Evolutionary conservation across 768 basidiomycete species (phyloP), one percentile per base, ranked within the genome.

Genomic region (Mrakia frigida): DNA sequence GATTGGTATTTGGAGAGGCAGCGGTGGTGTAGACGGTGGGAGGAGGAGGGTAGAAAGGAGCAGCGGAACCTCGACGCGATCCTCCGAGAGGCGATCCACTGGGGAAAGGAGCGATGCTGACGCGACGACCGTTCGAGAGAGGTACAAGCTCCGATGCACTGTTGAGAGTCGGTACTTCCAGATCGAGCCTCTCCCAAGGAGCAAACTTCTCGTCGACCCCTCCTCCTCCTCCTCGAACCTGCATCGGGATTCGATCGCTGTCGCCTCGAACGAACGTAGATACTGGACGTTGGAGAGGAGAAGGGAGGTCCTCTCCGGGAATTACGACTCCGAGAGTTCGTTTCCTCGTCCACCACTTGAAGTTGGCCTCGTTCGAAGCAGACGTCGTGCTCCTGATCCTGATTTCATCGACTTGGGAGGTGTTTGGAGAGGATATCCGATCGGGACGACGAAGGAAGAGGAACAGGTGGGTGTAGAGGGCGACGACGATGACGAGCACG

Each of bases 401-500:
- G 63, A 68, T 4, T 52, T 71, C 71, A 50, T 71, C 70, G 46
- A 35, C 6, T 28, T 67, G 43, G 28, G 69, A 76, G 10, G 14
- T 31, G 18, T 39, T 50, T 7, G 63, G 39, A 5, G 56, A 11
- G 6, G 33, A 28, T 39, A 77, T 61, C 50, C 31, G 46, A 35
- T 77, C 76, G 5, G 76, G 76, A 16, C 76, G 70, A 5, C 76
- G 53, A 7, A 77, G 70, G 67, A 77, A 77, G 71, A 56, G 23
- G 52, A 77, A 73, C 21, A 77, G 70, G 65, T 69, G 70, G 28
- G 63, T 52, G 76, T 73, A 73, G 11, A 77, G 70, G 1, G 41
- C 23, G 37, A 77, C 76, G 70, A 77, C 71, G 63, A 77, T 43
- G 70, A 77, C 23, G 52, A 77, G 43, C 5, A 77, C 76, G 71